These are phyloP conservation scores for Nitzschia sp. DNA, from an alignment of 108 stramenopile genomes.

Conservation along the genomic window DNA sequence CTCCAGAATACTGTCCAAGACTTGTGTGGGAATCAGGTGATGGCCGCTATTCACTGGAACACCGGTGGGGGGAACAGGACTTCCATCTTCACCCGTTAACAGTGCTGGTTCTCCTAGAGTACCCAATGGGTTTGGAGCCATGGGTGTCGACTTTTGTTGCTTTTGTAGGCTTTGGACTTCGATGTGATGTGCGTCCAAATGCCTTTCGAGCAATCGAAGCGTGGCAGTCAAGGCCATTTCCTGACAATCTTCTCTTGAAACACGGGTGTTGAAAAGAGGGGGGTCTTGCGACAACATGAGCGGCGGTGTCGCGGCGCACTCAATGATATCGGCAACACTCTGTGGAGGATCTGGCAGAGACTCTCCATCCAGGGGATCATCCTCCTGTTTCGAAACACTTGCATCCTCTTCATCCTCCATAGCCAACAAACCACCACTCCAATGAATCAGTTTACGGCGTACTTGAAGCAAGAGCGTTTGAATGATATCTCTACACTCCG, in stretches of 20 bases:
- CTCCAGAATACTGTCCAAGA: constrained; percentile 74
- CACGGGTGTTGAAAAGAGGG: constrained; percentile 30
- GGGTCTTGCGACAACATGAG: constrained; percentile 41
- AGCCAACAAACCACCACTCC: constrained; percentile 51
- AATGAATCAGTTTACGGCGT: constrained; percentile 54
- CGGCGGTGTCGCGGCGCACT: constrained; percentile 75
- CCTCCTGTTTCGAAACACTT: constrained; percentile 6
- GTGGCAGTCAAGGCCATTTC: constrained; percentile 59
- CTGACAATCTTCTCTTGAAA: constrained; percentile 49
- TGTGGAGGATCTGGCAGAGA: constrained; percentile 49
- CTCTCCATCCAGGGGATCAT: constrained; percentile 23
- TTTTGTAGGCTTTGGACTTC: constrained; percentile 40
- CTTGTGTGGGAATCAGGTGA: constrained; percentile 51
- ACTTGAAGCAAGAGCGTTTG: constrained; percentile 42
- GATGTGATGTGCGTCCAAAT: constrained; percentile 56
- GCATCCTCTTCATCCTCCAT: constrained; percentile 20
- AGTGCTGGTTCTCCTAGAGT: constrained; percentile 3
- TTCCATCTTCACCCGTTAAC: background rate
- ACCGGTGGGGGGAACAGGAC: too few relatives aligned
- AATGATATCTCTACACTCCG: constrained; percentile 70
- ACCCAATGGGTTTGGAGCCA: constrained; percentile 9
- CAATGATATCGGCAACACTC: constrained; percentile 73
- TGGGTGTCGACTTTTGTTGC: background rate
- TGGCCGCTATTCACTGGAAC: background rate
- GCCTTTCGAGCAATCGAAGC: constrained; percentile 54